These are phyloP conservation scores for Ceriops decandra DNA, from an alignment of 345 rosid species.

Conservation along the genomic window DNA sequence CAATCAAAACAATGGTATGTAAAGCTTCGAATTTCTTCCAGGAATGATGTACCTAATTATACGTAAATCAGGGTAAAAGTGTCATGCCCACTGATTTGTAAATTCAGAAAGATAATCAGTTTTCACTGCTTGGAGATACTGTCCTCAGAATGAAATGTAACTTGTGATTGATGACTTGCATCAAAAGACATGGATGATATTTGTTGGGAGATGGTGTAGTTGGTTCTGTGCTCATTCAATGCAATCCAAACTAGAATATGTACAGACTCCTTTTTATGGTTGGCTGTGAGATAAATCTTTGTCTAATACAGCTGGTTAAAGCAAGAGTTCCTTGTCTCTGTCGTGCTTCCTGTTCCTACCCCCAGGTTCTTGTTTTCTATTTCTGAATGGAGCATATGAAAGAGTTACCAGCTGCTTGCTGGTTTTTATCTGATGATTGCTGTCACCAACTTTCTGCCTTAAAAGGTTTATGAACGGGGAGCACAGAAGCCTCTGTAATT, in stretches of 20 bases:
- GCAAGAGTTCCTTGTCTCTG: background rate
- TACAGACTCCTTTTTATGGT: background rate
- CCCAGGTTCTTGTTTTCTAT: background rate
- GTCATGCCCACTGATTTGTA: background rate
- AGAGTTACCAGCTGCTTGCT: background rate
- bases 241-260: background rate
- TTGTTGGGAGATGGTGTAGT: background rate
- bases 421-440: background rate
- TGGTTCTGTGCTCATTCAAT: background rate
- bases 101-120: background rate
- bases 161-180: background rate
- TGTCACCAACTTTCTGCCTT: background rate
- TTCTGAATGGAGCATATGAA: background rate
- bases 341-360: too few relatives aligned
- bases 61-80: too few relatives aligned
- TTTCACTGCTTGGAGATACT: constrained; percentile 1
- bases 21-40: constrained; percentile 2
- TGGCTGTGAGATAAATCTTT: background rate
- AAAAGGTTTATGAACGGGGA: background rate
- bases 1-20: constrained; percentile 6
- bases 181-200: background rate
- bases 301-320: background rate
- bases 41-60: constrained; percentile 6
- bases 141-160: background rate
- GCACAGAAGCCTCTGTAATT: background rate